Evolutionary conservation across 805 yeast species (phyloP), one percentile per base, ranked within the genome.

Genomic region (Starmerella sp.): DNA sequence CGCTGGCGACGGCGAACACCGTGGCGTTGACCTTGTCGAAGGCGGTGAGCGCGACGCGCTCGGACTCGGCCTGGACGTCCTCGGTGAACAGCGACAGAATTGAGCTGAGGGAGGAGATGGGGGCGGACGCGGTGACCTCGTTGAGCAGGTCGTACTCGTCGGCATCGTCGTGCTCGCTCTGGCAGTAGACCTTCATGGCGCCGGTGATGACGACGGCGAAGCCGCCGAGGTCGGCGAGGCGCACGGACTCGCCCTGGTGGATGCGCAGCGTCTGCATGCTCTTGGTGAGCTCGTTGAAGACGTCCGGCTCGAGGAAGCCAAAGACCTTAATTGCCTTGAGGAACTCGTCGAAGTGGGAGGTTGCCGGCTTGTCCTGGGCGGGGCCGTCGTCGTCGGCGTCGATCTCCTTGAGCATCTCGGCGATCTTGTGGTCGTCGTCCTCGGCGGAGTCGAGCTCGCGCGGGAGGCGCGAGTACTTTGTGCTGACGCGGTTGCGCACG

Each of bases 181-280:
- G 53, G 58, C 56, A 57, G 63, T 65, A 37, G 0, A 93, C 85
- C 64, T 86, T 89, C 49, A 91, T 79, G 11, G 82, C 77, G 1
- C 98, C 98, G 62, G 90, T 97, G 0, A 90, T 95, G 28, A 91
- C 95, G 45, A 93, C 85, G 38, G 93, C 82, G 63, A 93, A 90
- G 1, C 97, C 97, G 6, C 84, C 72, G 6, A 81, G 77, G 51
- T 84, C 86, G 57, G 85, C 87, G 41, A 91, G 69, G 49, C 81
- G 75, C 36, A 93, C 70, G 9, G 84, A 76, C 66, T 91, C 97
- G 38, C 87, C 91, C 5, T 79, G 77, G 31, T 82, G 82, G 39
- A 91, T 67, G 57, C 86, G 84, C 65, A 87, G 88, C 0, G 97
- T 91, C 53, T 86, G 86, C 87, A 91, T 88, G 57, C 84, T 84